These are phyloP conservation scores for Phycomyces nitens DNA, from an alignment of 192 early-diverging fungal genomes.

Conservation along the genomic window DNA sequence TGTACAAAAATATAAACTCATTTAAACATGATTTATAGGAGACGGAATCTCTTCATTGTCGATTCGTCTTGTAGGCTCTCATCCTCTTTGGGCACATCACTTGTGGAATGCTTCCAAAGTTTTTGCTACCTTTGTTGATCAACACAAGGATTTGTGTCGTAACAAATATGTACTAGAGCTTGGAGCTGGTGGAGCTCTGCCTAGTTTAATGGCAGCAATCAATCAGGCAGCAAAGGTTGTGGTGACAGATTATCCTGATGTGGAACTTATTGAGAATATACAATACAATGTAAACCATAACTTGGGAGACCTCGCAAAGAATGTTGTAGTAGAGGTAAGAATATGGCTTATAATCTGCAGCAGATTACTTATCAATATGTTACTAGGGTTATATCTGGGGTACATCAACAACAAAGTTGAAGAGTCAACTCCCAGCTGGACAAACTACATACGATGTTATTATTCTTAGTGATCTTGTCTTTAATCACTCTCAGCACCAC, in stretches of 20 bases:
- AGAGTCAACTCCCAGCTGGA: slow-evolving; percentile 24
- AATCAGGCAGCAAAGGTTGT: slow-evolving; percentile 72
- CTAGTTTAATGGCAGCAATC: slow-evolving; percentile 65
- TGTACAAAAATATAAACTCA: not conserved
- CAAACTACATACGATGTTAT: slow-evolving; percentile 67
- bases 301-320: slow-evolving; percentile 27
- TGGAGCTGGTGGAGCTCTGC: slow-evolving; percentile 80
- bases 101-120: slow-evolving; percentile 90
- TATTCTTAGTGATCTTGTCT: slow-evolving; percentile 80
- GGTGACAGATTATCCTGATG: slow-evolving; percentile 77
- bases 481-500: slow-evolving; percentile 87
- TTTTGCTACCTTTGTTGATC: slow-evolving; percentile 77
- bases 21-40: not conserved
- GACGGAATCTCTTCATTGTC: slow-evolving; percentile 35
- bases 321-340: slow-evolving; percentile 9
- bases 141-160: slow-evolving; percentile 51
- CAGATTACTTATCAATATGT: slow-evolving; percentile 18
- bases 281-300: slow-evolving; percentile 60
- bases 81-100: slow-evolving; percentile 83
- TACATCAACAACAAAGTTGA: slow-evolving; percentile 40
- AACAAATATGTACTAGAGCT: slow-evolving; percentile 75
- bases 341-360: not conserved
- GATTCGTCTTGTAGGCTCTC: slow-evolving; percentile 64
- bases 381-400: slow-evolving; percentile 71
- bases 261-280: slow-evolving; percentile 74